A percentile compares a stretch with the other conserved stretches of the same genome.
Conservation (phyloP, 225 moss, liverwort and hornwort species). For the Ulota crispa region DNA sequence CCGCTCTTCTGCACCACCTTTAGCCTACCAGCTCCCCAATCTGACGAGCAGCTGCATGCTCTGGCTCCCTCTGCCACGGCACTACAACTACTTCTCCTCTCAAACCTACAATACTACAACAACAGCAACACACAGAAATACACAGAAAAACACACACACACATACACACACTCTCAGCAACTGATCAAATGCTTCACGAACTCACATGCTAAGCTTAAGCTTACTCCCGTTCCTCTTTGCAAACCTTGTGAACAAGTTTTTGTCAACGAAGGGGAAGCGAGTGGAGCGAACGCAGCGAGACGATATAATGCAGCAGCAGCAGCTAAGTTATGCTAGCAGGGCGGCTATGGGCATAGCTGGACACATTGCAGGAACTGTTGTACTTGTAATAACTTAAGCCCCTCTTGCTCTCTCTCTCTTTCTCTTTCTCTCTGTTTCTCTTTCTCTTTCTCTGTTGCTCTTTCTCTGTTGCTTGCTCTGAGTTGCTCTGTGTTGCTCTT, state of each 20-base stretch:
- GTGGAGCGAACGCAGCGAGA: background rate
- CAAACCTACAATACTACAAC: background rate
- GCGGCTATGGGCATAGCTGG: slow-evolving; percentile 17
- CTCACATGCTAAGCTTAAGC: background rate
- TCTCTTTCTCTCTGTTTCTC: background rate
- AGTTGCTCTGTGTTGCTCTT: too few relatives aligned
- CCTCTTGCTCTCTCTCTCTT: background rate
- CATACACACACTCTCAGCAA: background rate
- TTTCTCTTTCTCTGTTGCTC: too few relatives aligned
- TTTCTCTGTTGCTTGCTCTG: background rate
- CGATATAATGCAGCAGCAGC: background rate
- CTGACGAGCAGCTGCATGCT: slow-evolving; percentile 10
- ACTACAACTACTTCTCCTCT: background rate
- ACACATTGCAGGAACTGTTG: background rate
- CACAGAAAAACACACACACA: background rate
- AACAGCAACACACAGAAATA: background rate
- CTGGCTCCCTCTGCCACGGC: background rate
- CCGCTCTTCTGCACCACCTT: slow-evolving; percentile 3
- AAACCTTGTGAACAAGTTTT: background rate
- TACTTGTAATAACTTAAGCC: background rate
- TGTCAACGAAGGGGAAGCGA: background rate
- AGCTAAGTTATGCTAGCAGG: background rate
- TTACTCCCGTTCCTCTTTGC: background rate
- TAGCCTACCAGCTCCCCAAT: background rate
- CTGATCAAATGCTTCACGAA: background rate